phyloP scores from a whole-genome alignment of 2,329 filamentous ascomycete genomes.

The Talaromyces funiculosus region DNA sequence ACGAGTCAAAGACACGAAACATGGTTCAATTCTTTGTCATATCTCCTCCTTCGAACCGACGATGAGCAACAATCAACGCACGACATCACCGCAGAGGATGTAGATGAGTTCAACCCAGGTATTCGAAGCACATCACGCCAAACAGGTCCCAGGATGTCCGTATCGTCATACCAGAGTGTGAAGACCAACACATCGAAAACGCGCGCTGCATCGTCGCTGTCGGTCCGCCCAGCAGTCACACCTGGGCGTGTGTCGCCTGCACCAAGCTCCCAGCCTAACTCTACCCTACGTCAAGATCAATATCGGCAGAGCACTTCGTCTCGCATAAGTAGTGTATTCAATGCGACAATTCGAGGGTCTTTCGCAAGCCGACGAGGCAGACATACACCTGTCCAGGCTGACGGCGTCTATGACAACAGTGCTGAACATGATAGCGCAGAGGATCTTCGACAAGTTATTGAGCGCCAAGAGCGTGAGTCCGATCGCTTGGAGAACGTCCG shows the following conservation, averaged over 20 bases:
- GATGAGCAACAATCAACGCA: slow-evolving; percentile 51
- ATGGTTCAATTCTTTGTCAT: slow-evolving; percentile 96
- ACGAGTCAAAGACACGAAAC: slow-evolving; percentile 95
- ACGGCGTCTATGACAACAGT: slow-evolving; percentile 31
- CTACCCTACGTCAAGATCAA: slow-evolving; percentile 31
- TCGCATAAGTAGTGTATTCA: slow-evolving; percentile 45
- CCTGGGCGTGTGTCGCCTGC: slow-evolving; percentile 33
- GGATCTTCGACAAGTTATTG: slow-evolving; percentile 73
- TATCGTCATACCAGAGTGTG: slow-evolving; percentile 76
- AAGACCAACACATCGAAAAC: slow-evolving; percentile 61
- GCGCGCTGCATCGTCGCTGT: slow-evolving; percentile 35
- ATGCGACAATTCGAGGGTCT: slow-evolving; percentile 44
- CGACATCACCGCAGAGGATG: slow-evolving; percentile 55
- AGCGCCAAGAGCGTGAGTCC: slow-evolving; percentile 59
- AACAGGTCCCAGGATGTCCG: slow-evolving; percentile 52
- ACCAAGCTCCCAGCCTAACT: slow-evolving; percentile 29
- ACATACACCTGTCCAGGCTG: slow-evolving; percentile 26
- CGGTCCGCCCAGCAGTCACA: slow-evolving; percentile 32
- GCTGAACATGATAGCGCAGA: slow-evolving; percentile 67
- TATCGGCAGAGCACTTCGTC: slow-evolving; percentile 41
- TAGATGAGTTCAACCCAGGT: slow-evolving; percentile 76
- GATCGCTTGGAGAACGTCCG: slow-evolving; percentile 89
- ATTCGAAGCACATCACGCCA: slow-evolving; percentile 51
- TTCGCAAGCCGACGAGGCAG: slow-evolving; percentile 46
- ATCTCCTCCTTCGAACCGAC: slow-evolving; percentile 74